These are phyloP conservation scores for Pelagomonas calceolata DNA, from an alignment of 108 stramenopile species.

Conservation along the genomic window DNA sequence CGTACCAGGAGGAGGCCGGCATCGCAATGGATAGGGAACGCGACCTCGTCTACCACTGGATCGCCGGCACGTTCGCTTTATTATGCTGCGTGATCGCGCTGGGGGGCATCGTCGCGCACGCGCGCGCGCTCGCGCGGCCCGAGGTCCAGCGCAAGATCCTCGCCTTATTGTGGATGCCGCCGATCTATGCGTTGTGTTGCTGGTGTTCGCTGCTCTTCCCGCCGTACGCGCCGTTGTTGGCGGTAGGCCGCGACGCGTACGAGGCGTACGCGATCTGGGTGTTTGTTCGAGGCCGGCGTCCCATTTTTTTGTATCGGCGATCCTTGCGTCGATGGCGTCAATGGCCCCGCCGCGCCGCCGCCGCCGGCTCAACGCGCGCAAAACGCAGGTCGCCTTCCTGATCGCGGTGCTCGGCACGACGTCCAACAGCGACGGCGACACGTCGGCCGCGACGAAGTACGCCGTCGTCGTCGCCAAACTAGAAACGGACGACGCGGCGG, in stretches of 20 bases:
- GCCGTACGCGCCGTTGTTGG: background rate
- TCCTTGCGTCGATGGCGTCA: constrained; percentile 17
- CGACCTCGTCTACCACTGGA: background rate
- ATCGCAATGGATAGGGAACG: background rate
- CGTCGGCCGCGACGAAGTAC: background rate
- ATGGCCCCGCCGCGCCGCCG: constrained; percentile 7
- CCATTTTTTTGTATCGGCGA: constrained; percentile 20
- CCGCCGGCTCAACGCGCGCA: background rate
- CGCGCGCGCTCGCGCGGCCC: constrained; percentile 3
- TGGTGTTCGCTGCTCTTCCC: constrained; percentile 25
- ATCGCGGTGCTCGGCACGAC: background rate
- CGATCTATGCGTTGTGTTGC: constrained; percentile 29
- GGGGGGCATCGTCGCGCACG: constrained; percentile 5
- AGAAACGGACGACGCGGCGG: too few species aligned
- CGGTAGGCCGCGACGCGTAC: constrained; percentile 21
- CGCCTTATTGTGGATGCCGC: constrained; percentile 39
- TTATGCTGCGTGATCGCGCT: background rate
- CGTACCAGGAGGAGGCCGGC: background rate
- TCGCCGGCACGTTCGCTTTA: constrained; percentile 7
- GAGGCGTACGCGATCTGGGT: constrained; percentile 37
- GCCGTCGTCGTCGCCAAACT: too few species aligned
- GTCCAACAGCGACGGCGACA: background rate
- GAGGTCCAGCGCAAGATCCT: constrained; percentile 31
- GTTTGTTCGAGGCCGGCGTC: too few species aligned
- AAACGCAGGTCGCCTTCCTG: background rate